Evolutionary conservation across 2,329 filamentous ascomycete species (phyloP), one percentile per base, ranked within the genome.

Genomic region (Erysiphe pulchra): DNA sequence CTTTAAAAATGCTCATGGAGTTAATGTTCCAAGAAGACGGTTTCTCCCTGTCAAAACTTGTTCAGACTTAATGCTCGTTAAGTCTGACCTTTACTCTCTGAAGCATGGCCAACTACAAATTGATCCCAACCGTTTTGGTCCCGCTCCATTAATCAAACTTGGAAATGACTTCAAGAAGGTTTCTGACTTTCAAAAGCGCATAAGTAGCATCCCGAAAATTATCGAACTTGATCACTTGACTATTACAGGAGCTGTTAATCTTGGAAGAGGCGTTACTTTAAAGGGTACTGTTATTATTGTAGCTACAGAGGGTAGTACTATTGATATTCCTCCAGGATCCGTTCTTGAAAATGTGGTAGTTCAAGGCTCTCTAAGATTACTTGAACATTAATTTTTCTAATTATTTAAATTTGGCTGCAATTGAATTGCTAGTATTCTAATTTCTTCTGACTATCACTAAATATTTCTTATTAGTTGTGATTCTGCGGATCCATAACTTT

Each of bases 1-100:
- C 69, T 98, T 98, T 73, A 78, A 81, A 66, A 94, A 94, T 65
- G 90, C 86, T 36, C 90, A 98, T 66, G 90, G 90, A 68, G 87
- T 98, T 69, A 98, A 98, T 64, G 90, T 98, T 46, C 90, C 90
- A 52, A 83, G 90, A 62, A 78, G 85, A 57, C 86, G 90, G 55
- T 98, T 98, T 82, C 74, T 98, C 70, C 90, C 90, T 50, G 90
- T 98, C 70, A 98, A 98, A 82, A 98, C 90, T 18, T 98, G 87
- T 75, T 98, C 90, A 46, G 90, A 98, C 62, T 73, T 98, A 53
- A 92, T 98, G 85, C 80, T 98, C 50, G 90, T 98, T 74, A 98
- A 98, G 75, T 95, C 90, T 24, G 90, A 98, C 60, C 75, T 98
- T 50, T 98, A 98, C 76, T 92, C 85, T 10, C 76, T 98, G 56